Evolutionary conservation across 768 basidiomycete species (phyloP).

Genomic region (Phaeotremella skinneri): DNA sequence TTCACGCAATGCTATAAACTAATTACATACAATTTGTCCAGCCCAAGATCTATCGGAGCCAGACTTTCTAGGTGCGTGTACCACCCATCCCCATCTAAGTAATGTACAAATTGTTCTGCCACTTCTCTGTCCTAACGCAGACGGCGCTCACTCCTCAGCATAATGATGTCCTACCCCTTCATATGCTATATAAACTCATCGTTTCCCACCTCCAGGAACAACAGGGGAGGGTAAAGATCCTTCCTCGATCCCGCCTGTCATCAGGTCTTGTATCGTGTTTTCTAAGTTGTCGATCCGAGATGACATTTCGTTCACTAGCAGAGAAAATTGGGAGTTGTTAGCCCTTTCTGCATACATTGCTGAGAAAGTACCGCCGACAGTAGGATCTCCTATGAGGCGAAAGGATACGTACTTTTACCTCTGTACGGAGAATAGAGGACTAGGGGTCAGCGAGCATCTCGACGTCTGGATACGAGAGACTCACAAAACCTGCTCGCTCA

Average conservation of each 20-base stretch:
- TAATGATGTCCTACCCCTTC: too few species aligned
- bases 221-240: neutral
- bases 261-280: slow-evolving; percentile 85
- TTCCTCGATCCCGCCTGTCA: slow-evolving; percentile 62
- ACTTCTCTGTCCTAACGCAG: neutral
- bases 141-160: neutral
- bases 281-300: slow-evolving; percentile 84
- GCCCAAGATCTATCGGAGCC: too few species aligned
- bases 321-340: slow-evolving; percentile 2
- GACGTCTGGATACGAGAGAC: slow-evolving; percentile 53
- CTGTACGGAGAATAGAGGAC: slow-evolving; percentile 10
- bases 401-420: slow-evolving; percentile 15
- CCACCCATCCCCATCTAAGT: neutral
- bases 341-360: too few species aligned
- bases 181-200: too few species aligned
- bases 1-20: too few species aligned
- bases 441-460: slow-evolving; percentile 9
- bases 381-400: too few species aligned
- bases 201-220: neutral
- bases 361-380: too few species aligned
- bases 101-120: neutral
- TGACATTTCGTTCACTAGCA: slow-evolving; percentile 86
- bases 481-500: slow-evolving; percentile 78
- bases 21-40: too few species aligned
- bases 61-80: neutral